Conservation (phyloP, 108 stramenopile genomes). For the Nannochloropsis gaditana region DNA sequence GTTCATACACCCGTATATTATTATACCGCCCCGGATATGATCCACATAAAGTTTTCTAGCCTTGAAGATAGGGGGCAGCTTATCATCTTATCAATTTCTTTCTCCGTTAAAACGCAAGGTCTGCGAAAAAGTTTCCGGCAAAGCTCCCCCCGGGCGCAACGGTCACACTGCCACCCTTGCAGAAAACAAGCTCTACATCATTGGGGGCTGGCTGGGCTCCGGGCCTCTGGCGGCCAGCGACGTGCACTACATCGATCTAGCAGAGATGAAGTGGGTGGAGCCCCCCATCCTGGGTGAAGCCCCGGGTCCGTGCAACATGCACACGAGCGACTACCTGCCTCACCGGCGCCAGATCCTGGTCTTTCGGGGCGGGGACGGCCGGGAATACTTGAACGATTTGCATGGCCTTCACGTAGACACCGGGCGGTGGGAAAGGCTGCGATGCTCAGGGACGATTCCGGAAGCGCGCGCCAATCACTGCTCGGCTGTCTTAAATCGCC, state of each 20-base stretch:
- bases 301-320: constrained; percentile 94
- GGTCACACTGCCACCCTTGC: constrained; percentile 87
- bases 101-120: not conserved
- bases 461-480: constrained; percentile 83
- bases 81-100: not conserved
- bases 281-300: constrained; percentile 52
- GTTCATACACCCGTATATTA: not conserved
- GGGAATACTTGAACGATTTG: constrained; percentile 76
- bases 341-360: constrained; percentile 66
- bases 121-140: constrained; percentile 21
- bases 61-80: not conserved
- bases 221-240: constrained; percentile 78
- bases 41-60: not conserved
- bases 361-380: constrained; percentile 83
- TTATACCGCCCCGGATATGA: not conserved
- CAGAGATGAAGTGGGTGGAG: constrained; percentile 24
- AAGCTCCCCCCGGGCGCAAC: constrained; percentile 72
- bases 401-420: constrained; percentile 72
- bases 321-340: constrained; percentile 76
- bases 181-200: constrained; percentile 67
- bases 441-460: constrained; percentile 65
- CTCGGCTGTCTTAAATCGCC: constrained; percentile 67
- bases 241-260: constrained; percentile 71
- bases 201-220: constrained; percentile 85
- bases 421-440: constrained; percentile 66